These are phyloP conservation scores for Cercospora zeae-maydis DNA, from an alignment of 2,329 filamentous ascomycete genomes.

Conservation along the genomic window DNA sequence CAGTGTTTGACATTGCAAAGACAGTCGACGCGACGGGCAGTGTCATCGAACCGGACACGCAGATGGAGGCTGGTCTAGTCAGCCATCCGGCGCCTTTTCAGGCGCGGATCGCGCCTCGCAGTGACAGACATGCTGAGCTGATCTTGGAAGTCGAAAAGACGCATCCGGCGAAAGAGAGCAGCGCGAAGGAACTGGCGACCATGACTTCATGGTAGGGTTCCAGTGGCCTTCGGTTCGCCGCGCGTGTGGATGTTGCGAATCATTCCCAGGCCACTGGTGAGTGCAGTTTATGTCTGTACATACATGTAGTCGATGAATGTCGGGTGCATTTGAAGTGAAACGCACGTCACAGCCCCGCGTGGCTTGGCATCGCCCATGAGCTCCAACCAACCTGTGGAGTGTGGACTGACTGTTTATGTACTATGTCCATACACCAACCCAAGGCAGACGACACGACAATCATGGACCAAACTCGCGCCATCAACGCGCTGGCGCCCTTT, in stretches of 20 bases:
- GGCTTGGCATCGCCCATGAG: too few species aligned
- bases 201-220: constrained; percentile 1
- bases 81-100: constrained; percentile 20
- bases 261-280: too few species aligned
- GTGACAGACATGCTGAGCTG: constrained; percentile 10
- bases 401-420: neutral
- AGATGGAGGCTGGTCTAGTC: constrained; percentile 18
- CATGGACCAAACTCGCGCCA: constrained; percentile 68
- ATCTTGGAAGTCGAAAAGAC: constrained; percentile 16
- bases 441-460: neutral
- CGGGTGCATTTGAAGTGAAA: too few species aligned
- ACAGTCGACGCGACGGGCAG: constrained; percentile 10
- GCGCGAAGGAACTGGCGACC: constrained; percentile 16
- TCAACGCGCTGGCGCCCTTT: constrained; percentile 73
- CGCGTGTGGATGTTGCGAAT: too few species aligned
- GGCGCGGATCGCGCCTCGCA: constrained; percentile 15
- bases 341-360: too few species aligned
- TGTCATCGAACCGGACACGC: constrained; percentile 3
- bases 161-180: constrained; percentile 15
- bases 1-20: constrained; percentile 18
- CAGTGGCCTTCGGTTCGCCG: too few species aligned
- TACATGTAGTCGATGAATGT: too few species aligned
- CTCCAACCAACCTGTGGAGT: neutral
- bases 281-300: too few species aligned
- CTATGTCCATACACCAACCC: neutral